These are phyloP conservation scores for Platismatia glauca DNA, from an alignment of 495 filamentous ascomycete genomes.

Conservation along the genomic window DNA sequence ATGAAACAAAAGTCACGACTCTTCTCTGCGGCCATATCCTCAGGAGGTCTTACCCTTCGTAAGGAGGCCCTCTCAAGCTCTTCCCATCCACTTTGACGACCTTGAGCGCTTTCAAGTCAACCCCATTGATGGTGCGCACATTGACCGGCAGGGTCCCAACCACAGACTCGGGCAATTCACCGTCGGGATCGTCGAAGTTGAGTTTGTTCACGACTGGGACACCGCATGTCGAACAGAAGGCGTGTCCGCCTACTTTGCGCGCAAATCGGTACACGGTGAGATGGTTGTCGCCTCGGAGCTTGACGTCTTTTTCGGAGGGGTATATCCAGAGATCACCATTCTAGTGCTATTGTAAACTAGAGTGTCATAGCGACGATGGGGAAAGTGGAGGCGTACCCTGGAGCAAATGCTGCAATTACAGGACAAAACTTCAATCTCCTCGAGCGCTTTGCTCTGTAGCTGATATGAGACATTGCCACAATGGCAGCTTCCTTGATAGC, in stretches of 20 bases:
- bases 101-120: neutral
- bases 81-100: neutral
- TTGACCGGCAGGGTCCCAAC: neutral
- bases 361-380: neutral
- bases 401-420: conserved; percentile 13
- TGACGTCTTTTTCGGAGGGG: neutral
- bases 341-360: neutral
- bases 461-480: conserved; percentile 5
- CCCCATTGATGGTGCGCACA: neutral
- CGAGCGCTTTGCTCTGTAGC: conserved; percentile 6
- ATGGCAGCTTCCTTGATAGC: conserved; percentile 7
- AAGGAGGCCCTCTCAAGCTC: neutral
- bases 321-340: conserved; percentile 9
- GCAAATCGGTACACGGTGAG: neutral
- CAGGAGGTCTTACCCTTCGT: neutral
- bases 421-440: neutral
- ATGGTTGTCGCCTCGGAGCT: neutral
- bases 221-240: conserved; percentile 11
- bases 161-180: too few relatives aligned
- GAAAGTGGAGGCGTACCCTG: neutral
- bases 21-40: neutral
- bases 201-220: neutral
- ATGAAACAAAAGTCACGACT: neutral
- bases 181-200: neutral
- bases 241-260: neutral